phyloP scores from a whole-genome alignment of 1,284 basidiomycete species.

The Schizophyllum commune region DNA sequence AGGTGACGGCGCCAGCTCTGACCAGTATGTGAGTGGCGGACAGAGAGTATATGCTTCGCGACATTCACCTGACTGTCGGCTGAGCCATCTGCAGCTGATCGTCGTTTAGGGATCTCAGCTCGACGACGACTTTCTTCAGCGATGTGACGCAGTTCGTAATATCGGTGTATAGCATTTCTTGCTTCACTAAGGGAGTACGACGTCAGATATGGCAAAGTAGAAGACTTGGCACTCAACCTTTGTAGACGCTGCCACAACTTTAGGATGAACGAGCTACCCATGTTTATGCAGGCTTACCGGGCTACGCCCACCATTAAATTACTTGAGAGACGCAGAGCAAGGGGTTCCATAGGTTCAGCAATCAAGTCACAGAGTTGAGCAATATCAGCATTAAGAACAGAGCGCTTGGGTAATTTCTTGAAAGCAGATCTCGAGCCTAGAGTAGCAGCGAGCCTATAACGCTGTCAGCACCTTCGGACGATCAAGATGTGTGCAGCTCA shows the following conservation, averaged over 20 bases:
- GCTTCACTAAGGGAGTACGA: constrained; percentile 62
- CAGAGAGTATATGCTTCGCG: not conserved
- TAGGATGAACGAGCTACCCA: not conserved
- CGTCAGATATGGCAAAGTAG: too few relatives aligned
- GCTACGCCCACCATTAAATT: constrained; percentile 83
- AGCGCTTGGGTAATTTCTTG: constrained; percentile 72
- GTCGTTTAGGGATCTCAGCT: constrained; percentile 38
- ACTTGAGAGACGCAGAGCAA: constrained; percentile 78
- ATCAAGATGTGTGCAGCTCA: constrained; percentile 19
- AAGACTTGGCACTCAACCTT: constrained; percentile 44
- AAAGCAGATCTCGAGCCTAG: constrained; percentile 80
- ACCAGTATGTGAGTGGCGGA: too few relatives aligned
- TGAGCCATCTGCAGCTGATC: constrained; percentile 63
- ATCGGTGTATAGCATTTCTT: constrained; percentile 74
- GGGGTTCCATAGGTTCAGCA: constrained; percentile 72
- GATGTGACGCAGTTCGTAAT: constrained; percentile 69
- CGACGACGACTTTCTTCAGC: constrained; percentile 67
- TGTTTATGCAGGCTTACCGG: constrained; percentile 42
- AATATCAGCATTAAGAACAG: constrained; percentile 76
- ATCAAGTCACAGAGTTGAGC: constrained; percentile 73
- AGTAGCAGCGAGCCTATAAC: constrained; percentile 78
- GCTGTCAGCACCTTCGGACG: not conserved
- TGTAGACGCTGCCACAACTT: constrained; percentile 48
- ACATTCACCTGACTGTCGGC: constrained; percentile 45
- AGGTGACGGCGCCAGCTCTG: constrained; percentile 56